phyloP scores from a whole-genome alignment of 2,329 filamentous ascomycete genomes.

The Periconia sp. region DNA sequence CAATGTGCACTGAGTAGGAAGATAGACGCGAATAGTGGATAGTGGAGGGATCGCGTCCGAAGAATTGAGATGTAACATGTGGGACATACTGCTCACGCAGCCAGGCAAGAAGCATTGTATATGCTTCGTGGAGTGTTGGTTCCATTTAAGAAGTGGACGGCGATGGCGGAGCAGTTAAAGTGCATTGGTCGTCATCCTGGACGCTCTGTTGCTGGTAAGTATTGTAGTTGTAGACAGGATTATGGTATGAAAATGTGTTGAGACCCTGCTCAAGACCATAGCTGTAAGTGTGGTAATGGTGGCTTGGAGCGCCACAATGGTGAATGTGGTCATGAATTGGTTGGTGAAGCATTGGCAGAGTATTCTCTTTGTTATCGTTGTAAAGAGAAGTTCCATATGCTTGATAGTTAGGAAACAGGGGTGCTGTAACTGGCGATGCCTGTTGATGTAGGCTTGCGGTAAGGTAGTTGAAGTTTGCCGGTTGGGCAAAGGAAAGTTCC shows the following conservation, averaged over 20 bases:
- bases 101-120: no score
- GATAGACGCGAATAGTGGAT: no score
- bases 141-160: slow-evolving; percentile 29
- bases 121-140: background rate
- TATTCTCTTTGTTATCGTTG: slow-evolving; percentile 39
- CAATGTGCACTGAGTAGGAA: no score
- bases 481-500: slow-evolving; percentile 33
- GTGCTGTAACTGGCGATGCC: slow-evolving; percentile 26
- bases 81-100: no score
- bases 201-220: slow-evolving; percentile 26
- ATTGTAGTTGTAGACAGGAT: slow-evolving; percentile 25
- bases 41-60: no score
- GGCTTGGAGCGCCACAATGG: slow-evolving; percentile 21
- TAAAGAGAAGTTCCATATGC: slow-evolving; percentile 29
- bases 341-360: slow-evolving; percentile 25
- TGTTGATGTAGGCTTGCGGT: slow-evolving; percentile 34
- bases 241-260: slow-evolving; percentile 26
- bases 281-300: slow-evolving; percentile 30
- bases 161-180: slow-evolving; percentile 40
- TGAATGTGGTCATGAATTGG: slow-evolving; percentile 27
- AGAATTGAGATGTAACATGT: no score
- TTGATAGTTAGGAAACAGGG: slow-evolving; percentile 29
- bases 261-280: slow-evolving; percentile 34
- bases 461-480: slow-evolving; percentile 36
- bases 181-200: slow-evolving; percentile 37